Conservation (phyloP, 345 rosid species). For the Salix caprea region DNA sequence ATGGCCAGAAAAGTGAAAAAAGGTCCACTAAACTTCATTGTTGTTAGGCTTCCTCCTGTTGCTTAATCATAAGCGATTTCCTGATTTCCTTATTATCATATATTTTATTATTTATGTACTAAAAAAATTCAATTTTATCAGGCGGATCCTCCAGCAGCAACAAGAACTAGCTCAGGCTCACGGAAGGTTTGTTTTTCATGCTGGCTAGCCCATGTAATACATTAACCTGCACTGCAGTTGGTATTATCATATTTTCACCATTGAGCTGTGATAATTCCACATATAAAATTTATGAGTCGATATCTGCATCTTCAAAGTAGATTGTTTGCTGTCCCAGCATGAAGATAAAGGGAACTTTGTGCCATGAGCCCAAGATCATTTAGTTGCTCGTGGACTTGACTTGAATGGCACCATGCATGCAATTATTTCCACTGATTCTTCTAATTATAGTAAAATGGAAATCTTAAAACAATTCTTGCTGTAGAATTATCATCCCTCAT, state of each 20-base stretch:
- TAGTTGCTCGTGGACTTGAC: background rate
- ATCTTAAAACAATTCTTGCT: background rate
- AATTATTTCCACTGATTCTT: background rate
- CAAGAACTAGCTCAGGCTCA: constrained; percentile 73
- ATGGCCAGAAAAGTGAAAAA: background rate
- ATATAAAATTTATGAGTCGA: background rate
- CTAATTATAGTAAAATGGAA: background rate
- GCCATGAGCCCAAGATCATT: background rate
- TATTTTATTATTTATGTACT: constrained; percentile 8
- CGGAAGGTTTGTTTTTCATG: constrained; percentile 63
- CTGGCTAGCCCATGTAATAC: background rate
- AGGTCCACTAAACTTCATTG: background rate
- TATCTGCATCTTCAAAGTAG: constrained; percentile 1
- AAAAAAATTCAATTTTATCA: constrained; percentile 21
- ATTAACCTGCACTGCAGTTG: constrained; percentile 4
- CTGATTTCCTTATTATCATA: constrained; percentile 6
- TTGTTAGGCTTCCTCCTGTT: background rate
- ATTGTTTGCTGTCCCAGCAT: background rate
- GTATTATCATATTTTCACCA: background rate
- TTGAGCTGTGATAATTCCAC: background rate
- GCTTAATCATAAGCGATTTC: constrained; percentile 3
- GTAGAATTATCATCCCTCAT: background rate
- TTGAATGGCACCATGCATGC: background rate
- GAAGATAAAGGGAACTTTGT: background rate
- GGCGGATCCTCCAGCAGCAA: constrained; percentile 71